These are phyloP conservation scores for Cystobasidiaceae sp. DNA, from an alignment of 1,284 basidiomycete species.

Conservation along the genomic window DNA sequence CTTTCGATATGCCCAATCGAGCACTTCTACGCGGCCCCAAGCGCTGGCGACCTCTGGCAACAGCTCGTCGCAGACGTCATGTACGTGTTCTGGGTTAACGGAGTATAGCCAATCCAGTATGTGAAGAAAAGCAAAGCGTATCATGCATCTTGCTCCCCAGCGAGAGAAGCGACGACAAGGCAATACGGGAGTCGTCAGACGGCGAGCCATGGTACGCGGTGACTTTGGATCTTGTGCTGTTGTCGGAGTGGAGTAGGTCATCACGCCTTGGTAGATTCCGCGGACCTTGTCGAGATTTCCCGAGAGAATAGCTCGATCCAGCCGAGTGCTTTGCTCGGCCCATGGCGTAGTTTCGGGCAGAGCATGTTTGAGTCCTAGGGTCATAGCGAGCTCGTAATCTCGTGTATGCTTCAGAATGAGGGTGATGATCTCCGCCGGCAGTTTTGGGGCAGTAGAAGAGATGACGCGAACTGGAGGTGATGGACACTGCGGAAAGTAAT, in stretches of 20 bases:
- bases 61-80: slow-evolving; percentile 34
- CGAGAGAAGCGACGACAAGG: slow-evolving; percentile 58
- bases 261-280: slow-evolving; percentile 11
- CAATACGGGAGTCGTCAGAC: slow-evolving; percentile 47
- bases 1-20: slow-evolving; percentile 55
- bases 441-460: slow-evolving; percentile 35
- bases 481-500: slow-evolving; percentile 8
- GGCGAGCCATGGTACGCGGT: background rate
- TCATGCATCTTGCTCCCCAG: slow-evolving; percentile 59
- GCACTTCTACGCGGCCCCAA: slow-evolving; percentile 42
- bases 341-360: slow-evolving; percentile 62
- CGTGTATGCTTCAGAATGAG: slow-evolving; percentile 68
- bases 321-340: slow-evolving; percentile 57
- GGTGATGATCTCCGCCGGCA: slow-evolving; percentile 68
- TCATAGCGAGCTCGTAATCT: slow-evolving; percentile 72
- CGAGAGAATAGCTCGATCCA: slow-evolving; percentile 63
- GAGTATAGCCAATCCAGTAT: slow-evolving; percentile 65
- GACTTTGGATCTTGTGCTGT: background rate
- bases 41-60: slow-evolving; percentile 43
- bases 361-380: slow-evolving; percentile 65
- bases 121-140: slow-evolving; percentile 68
- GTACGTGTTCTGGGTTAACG: slow-evolving; percentile 51
- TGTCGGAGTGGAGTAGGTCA: background rate
- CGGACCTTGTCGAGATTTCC: slow-evolving; percentile 52
- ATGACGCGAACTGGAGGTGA: slow-evolving; percentile 11